A percentile compares a stretch with the other conserved stretches of the same genome.
phyloP scores from a whole-genome alignment of 2,329 filamentous ascomycete genomes.

The Colletotrichum cuscutae region DNA sequence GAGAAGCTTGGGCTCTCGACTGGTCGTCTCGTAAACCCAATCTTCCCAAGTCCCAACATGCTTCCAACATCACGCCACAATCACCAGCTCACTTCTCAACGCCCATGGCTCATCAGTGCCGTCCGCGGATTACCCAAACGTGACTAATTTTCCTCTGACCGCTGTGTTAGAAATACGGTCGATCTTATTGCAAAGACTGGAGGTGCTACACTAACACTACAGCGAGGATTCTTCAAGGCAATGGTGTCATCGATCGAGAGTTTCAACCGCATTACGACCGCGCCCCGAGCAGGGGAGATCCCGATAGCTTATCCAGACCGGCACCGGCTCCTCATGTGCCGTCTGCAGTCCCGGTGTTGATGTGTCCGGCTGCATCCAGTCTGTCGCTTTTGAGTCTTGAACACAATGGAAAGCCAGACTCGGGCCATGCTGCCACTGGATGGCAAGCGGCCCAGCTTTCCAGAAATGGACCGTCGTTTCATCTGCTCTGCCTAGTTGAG shows the following conservation, averaged over 20 bases:
- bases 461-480: conserved; percentile 22
- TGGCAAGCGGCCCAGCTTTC: not conserved
- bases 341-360: not conserved
- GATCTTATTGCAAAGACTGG: not conserved
- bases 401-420: too few relatives aligned
- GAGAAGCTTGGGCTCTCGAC: conserved; percentile 6
- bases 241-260: conserved; percentile 17
- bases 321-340: not conserved
- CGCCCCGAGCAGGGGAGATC: conserved; percentile 16
- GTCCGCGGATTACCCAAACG: conserved; percentile 19
- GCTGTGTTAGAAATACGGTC: not conserved
- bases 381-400: not conserved
- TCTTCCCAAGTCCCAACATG: not conserved
- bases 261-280: not conserved
- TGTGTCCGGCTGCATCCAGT: not conserved
- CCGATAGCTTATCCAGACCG: not conserved
- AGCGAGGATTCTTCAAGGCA: not conserved
- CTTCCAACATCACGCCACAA: conserved; percentile 20
- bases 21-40: not conserved
- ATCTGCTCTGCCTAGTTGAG: conserved; percentile 13
- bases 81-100: conserved; percentile 2
- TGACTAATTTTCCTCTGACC: not conserved
- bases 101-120: not conserved
- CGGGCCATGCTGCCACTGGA: not conserved
- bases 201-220: not conserved